phyloP scores from a whole-genome alignment of 495 filamentous ascomycete species.

The Aspergillus heteromorphus region DNA sequence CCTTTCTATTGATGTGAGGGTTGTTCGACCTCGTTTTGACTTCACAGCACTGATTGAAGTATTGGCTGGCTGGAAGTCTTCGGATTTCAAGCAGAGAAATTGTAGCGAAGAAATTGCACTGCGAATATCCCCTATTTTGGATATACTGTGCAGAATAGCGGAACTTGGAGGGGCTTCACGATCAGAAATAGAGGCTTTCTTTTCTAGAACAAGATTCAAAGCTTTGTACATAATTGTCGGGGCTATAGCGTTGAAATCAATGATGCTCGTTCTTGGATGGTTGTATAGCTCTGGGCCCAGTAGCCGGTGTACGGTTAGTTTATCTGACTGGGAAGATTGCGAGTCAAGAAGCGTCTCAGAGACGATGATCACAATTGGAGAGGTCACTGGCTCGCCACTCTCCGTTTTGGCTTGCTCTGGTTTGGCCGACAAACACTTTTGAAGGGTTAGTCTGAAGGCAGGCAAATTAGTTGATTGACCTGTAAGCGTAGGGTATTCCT shows the following conservation, averaged over 20 bases:
- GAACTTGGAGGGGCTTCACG: conserved; percentile 63
- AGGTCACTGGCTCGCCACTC: conserved; percentile 31
- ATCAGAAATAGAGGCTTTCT: conserved; percentile 69
- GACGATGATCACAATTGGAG: conserved; percentile 81
- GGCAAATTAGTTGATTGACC: conserved; percentile 59
- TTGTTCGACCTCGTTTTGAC: conserved; percentile 45
- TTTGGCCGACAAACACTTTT: conserved; percentile 61
- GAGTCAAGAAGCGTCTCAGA: conserved; percentile 80
- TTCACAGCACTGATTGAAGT: conserved; percentile 47
- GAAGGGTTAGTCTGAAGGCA: conserved; percentile 69
- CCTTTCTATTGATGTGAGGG: conserved; percentile 63
- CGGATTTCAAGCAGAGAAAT: conserved; percentile 77
- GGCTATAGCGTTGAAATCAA: conserved; percentile 91
- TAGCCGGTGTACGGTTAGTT: conserved; percentile 82
- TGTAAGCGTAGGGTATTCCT: conserved; percentile 90
- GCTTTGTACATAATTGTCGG: conserved; percentile 82
- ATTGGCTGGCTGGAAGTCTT: conserved; percentile 54
- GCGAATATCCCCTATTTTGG: conserved; percentile 83
- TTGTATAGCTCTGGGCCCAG: conserved; percentile 78
- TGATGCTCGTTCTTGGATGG: conserved; percentile 66
- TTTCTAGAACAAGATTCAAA: conserved; percentile 68
- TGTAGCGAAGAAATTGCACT: conserved; percentile 86
- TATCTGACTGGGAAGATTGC: conserved; percentile 71
- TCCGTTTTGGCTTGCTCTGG: conserved; percentile 31
- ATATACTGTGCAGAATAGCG: conserved; percentile 64